Evolutionary conservation across 257 asterid species (phyloP).

Genomic region (Leptodermis oblonga): DNA sequence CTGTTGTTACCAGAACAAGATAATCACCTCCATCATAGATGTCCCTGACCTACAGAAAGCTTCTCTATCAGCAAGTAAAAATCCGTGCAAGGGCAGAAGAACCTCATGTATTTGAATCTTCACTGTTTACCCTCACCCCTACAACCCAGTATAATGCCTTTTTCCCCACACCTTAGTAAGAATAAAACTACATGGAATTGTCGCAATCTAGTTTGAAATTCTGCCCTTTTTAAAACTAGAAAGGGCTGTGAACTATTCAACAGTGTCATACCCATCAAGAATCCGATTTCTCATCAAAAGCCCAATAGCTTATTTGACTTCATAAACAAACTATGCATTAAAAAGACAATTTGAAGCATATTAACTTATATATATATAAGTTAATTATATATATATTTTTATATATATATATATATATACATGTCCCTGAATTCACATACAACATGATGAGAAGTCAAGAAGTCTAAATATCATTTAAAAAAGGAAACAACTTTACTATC

Average conservation of each 20-base stretch:
- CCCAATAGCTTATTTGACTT: not conserved
- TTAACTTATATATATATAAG: too few species aligned
- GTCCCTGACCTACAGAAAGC: constrained; percentile 72
- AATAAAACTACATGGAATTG: not conserved
- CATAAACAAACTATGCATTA: not conserved
- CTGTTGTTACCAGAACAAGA: constrained; percentile 85
- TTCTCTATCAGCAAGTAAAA: not conserved
- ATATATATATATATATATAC: not conserved
- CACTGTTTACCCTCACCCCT: not conserved
- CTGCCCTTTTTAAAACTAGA: not conserved
- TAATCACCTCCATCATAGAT: constrained; percentile 81
- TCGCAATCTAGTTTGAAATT: not conserved
- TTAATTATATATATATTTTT: constrained; percentile 2
- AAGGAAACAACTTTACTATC: not conserved
- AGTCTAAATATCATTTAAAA: constrained; percentile 1
- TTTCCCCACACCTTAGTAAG: not conserved
- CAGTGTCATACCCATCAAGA: not conserved
- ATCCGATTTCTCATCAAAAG: not conserved
- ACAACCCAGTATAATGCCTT: not conserved
- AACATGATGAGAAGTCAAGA: constrained; percentile 19
- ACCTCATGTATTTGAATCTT: not conserved
- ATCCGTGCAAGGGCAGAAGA: not conserved
- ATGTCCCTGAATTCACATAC: not conserved
- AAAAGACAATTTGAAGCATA: not conserved
- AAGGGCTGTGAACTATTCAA: not conserved